Percentiles rank a stretch among this genome's conserved stretches.
These are phyloP conservation scores for Arthroderma sp. DNA, from an alignment of 2,329 filamentous ascomycete genomes.

Conservation along the genomic window DNA sequence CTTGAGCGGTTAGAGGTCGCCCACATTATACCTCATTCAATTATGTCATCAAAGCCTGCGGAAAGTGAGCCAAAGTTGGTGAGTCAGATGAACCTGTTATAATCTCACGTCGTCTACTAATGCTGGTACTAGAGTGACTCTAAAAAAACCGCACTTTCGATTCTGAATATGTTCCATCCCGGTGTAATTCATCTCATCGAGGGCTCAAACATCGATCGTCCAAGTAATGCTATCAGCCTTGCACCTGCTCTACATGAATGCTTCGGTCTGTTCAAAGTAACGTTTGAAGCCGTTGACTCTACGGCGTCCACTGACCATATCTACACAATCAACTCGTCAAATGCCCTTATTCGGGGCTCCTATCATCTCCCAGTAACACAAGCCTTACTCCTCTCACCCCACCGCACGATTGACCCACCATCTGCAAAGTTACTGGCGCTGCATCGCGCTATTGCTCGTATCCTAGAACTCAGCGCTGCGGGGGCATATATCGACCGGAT, in stretches of 20 bases:
- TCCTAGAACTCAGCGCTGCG: conserved; percentile 12
- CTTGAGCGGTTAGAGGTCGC: conserved; percentile 12
- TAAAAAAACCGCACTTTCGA: conserved; percentile 24
- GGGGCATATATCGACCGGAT: conserved; percentile 13
- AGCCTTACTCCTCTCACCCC: conserved; percentile 9
- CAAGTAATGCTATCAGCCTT: conserved; percentile 29
- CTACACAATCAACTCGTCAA: neutral
- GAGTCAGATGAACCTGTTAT: conserved; percentile 3
- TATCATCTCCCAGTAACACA: conserved; percentile 7
- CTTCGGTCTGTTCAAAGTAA: conserved; percentile 7
- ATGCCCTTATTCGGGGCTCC: conserved; percentile 1
- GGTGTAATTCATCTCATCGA: conserved; percentile 25
- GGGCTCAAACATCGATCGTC: conserved; percentile 28
- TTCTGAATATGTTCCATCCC: conserved; percentile 33
- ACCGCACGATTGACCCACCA: conserved; percentile 18
- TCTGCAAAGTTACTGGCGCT: conserved; percentile 11
- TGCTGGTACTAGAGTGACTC: conserved; percentile 11
- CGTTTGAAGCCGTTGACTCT: conserved; percentile 5
- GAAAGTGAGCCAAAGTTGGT: conserved; percentile 3
- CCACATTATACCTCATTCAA: conserved; percentile 14
- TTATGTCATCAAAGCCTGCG: conserved; percentile 3
- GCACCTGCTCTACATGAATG: conserved; percentile 13
- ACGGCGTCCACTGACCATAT: conserved; percentile 2
- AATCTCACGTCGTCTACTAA: conserved; percentile 1
- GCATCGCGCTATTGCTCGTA: conserved; percentile 12